Conservation (phyloP, 805 yeast species). For the Kluyveromyces dobzhanskii region DNA sequence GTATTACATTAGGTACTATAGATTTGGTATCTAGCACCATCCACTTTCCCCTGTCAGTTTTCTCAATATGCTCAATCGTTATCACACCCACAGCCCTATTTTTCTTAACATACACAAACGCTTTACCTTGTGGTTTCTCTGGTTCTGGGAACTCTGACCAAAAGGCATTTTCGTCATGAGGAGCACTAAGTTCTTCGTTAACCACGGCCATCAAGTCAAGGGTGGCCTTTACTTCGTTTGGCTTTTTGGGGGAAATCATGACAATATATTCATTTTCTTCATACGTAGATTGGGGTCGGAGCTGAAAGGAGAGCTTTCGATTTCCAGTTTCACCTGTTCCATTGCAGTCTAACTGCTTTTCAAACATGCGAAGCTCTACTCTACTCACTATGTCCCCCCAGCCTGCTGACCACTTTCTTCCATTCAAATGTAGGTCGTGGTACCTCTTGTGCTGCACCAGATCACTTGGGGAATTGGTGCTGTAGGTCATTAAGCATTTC, state of each 20-base stretch:
- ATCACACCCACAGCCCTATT: slow-evolving; percentile 47
- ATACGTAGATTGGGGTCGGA: neutral
- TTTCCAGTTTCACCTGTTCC: neutral
- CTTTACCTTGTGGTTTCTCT: slow-evolving; percentile 29
- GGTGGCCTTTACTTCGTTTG: slow-evolving; percentile 29
- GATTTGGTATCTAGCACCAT: slow-evolving; percentile 44
- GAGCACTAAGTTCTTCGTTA: slow-evolving; percentile 55
- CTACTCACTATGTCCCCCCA: slow-evolving; percentile 27
- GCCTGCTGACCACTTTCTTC: slow-evolving; percentile 38
- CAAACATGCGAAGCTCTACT: neutral
- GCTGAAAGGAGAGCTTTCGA: no score
- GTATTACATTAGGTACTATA: slow-evolving; percentile 39
- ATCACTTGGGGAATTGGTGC: slow-evolving; percentile 14
- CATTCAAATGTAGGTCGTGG: slow-evolving; percentile 42
- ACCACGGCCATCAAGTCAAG: slow-evolving; percentile 42
- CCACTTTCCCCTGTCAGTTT: slow-evolving; percentile 45
- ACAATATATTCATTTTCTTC: slow-evolving; percentile 25
- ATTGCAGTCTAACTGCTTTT: neutral
- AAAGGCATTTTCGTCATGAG: slow-evolving; percentile 35
- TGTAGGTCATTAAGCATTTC: slow-evolving; percentile 24
- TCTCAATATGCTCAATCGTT: slow-evolving; percentile 37
- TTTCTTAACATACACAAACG: slow-evolving; percentile 41
- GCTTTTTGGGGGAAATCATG: slow-evolving; percentile 28
- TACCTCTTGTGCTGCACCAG: slow-evolving; percentile 36
- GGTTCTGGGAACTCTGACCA: slow-evolving; percentile 24